These are phyloP conservation scores for Nicotiana knightiana DNA, from an alignment of 257 asterid species.

Conservation along the genomic window DNA sequence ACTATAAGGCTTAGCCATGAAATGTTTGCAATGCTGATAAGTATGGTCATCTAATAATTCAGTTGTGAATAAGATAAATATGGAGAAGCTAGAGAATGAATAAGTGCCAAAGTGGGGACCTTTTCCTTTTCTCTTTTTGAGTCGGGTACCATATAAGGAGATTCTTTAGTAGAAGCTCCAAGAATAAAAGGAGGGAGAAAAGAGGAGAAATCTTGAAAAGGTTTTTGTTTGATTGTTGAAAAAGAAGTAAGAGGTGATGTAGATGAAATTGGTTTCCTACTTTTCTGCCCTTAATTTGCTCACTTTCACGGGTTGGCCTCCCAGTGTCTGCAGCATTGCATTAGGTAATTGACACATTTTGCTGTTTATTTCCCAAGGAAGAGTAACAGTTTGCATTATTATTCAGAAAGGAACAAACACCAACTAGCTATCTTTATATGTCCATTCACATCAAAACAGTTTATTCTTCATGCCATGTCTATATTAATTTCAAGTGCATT, in stretches of 20 bases:
- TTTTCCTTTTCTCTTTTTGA: background rate
- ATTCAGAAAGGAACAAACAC: background rate
- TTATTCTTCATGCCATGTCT: background rate
- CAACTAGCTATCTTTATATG: background rate
- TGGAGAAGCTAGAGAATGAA: background rate
- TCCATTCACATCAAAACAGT: background rate
- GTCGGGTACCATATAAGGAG: background rate
- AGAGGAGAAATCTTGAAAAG: background rate
- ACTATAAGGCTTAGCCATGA: slow-evolving; percentile 14
- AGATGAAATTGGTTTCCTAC: background rate
- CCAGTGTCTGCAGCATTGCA: background rate
- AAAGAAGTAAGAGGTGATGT: background rate
- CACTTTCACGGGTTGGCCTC: slow-evolving; percentile 1
- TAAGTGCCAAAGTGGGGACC: background rate
- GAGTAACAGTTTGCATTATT: background rate
- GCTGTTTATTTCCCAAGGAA: background rate
- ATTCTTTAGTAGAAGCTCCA: background rate
- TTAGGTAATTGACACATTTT: background rate
- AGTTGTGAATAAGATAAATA: background rate
- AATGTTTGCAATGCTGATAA: background rate
- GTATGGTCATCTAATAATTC: background rate
- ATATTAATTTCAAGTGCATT: background rate
- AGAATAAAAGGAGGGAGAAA: background rate
- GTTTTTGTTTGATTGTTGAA: slow-evolving; percentile 1
- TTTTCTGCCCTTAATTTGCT: background rate